Conservation (phyloP, 164 flowering plant species). For the Piper betle region DNA sequence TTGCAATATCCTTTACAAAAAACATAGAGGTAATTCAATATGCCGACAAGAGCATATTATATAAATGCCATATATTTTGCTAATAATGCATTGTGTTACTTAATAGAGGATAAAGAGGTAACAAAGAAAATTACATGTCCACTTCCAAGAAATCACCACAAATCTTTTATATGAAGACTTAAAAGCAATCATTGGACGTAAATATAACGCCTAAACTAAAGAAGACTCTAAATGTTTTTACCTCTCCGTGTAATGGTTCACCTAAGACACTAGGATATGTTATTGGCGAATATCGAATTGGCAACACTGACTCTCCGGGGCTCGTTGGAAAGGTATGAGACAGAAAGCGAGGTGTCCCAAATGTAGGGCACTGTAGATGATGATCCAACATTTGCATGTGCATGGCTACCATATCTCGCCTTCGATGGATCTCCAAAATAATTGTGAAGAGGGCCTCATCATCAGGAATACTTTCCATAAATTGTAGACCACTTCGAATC, state of each 20-base stretch:
- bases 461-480: constrained; percentile 86
- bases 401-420: constrained; percentile 97
- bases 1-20: constrained; percentile 65
- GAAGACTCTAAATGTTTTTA: constrained; percentile 11
- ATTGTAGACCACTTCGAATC: constrained; percentile 81
- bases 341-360: constrained; percentile 72
- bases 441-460: constrained; percentile 92
- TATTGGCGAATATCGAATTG: constrained; percentile 74
- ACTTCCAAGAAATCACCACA: no score
- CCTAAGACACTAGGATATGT: constrained; percentile 96
- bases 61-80: no score
- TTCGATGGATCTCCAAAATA: constrained; percentile 85
- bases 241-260: constrained; percentile 99
- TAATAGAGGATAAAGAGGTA: no score
- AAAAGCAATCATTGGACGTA: no score
- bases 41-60: no score
- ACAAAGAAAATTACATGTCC: no score
- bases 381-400: constrained; percentile 99
- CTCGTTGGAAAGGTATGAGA: constrained; percentile 48
- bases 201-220: no score
- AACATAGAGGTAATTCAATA: neutral
- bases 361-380: constrained; percentile 93
- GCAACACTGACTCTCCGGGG: constrained; percentile 50
- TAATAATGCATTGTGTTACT: no score
- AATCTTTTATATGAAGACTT: no score